Evolutionary conservation across 305 asterid species (phyloP), one percentile per base, ranked within the genome.

Genomic region (Rubia balearica): DNA sequence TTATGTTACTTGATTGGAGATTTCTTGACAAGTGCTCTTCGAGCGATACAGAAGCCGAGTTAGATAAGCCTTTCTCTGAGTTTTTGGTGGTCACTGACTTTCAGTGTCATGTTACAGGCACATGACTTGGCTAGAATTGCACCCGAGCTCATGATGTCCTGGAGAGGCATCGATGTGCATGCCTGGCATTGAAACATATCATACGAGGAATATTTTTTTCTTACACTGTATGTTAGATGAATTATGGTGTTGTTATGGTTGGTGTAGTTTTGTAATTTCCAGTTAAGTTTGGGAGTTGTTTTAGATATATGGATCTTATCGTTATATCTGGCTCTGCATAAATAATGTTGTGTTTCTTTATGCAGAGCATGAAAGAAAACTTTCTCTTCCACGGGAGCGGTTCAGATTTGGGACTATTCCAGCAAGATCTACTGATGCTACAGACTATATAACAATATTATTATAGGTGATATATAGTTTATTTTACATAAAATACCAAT

Each of bases 171-270:
- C 0, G 93, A 90, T 76, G 90, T 85, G 55, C 81, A 88, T 74
- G 88, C 90, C 45, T 90, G 96, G 94, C 89, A 84, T 56, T 88
- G 83, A 75, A 81, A 80, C 71, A 72, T 88, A 41, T 87, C 96
- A 10, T 80, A 87, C 78, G 85, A 82, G 90, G 96, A 85, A 79
- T 36, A 21, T 55, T 33, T 33, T 33, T 33, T 33, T 33, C 30
- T 33, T 33, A 33, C 38, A 33, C 4, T 33, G 38, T 33, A 33
- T 33, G 38, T 33, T 33, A 4, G 38, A 33, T 33, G 38, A 33
- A 33, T 33, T 33, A 33, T 33, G 38, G 38, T 33, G 38, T 4
- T 33, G 38, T 33, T 33, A 33, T 1, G 38, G 38, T 33, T 33
- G 38, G 38, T 33, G 38, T 33, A 33, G 38, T 33, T 27, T 27